These are phyloP conservation scores for Eremothecium cymbalariae DNA, from an alignment of 1,139 yeast genomes.

Conservation along the genomic window DNA sequence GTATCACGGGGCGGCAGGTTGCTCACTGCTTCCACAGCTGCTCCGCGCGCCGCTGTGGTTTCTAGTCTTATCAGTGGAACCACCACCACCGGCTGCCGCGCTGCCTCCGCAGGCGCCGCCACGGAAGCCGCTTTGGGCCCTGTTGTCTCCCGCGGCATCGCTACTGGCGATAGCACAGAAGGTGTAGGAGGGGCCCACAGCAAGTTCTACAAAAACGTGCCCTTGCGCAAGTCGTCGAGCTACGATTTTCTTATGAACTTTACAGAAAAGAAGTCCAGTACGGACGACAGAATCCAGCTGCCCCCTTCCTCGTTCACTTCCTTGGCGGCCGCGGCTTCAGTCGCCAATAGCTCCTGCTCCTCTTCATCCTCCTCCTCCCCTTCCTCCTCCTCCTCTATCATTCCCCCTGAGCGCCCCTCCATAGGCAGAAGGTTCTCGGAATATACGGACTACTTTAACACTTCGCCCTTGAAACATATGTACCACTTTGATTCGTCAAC, in stretches of 20 bases:
- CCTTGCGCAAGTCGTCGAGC: constrained; percentile 8
- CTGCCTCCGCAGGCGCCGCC: too few relatives aligned
- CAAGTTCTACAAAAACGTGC: background rate
- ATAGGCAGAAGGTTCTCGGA: constrained; percentile 24
- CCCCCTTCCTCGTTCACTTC: too few relatives aligned
- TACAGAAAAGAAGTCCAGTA: background rate
- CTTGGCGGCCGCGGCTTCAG: too few relatives aligned
- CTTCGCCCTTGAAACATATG: constrained; percentile 29
- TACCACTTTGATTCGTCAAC: constrained; percentile 10
- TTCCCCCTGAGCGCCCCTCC: constrained; percentile 1
- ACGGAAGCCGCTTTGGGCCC: too few relatives aligned
- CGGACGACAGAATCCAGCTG: too few relatives aligned
- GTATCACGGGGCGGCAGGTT: background rate
- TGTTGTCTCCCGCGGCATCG: background rate
- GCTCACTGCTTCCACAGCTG: constrained; percentile 2
- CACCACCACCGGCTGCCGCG: too few relatives aligned
- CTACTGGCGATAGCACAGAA: constrained; percentile 2
- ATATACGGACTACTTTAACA: constrained; percentile 29
- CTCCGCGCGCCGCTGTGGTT: too few relatives aligned
- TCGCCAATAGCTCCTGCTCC: too few relatives aligned
- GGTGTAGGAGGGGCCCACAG: constrained; percentile 2
- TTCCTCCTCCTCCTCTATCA: background rate
- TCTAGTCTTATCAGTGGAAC: too few relatives aligned
- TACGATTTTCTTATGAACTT: constrained; percentile 15
- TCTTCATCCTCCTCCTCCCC: constrained; percentile 1